Conservation (phyloP, 2,329 filamentous ascomycete genomes). For the Penicillium sp. region DNA sequence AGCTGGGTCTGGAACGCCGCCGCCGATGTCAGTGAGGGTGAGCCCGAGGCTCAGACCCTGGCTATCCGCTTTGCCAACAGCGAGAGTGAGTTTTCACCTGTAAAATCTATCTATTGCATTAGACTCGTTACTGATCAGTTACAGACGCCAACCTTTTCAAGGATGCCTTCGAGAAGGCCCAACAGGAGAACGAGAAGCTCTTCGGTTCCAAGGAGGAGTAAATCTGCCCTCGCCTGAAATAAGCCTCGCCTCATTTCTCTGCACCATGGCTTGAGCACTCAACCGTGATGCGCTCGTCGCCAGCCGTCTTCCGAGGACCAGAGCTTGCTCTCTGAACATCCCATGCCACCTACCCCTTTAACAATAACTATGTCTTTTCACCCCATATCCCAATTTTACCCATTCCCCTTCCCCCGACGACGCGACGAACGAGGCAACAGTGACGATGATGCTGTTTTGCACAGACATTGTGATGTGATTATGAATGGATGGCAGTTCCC, state of each 20-base stretch:
- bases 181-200: constrained; percentile 88
- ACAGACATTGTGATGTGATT: constrained; percentile 25
- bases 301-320: constrained; percentile 12
- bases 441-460: constrained; percentile 27
- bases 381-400: constrained; percentile 8
- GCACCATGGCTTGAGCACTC: constrained; percentile 2
- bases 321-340: constrained; percentile 12
- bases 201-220: constrained; percentile 55
- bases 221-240: constrained; percentile 8
- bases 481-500: constrained; percentile 19
- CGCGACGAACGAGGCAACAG: constrained; percentile 26
- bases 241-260: constrained; percentile 1
- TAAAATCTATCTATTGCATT: background rate
- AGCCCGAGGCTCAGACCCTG: constrained; percentile 91
- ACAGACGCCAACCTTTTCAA: constrained; percentile 95
- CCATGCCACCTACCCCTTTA: constrained; percentile 8
- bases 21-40: constrained; percentile 95
- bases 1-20: constrained; percentile 99
- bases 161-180: constrained; percentile 93
- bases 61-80: constrained; percentile 97
- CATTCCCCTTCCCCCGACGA: constrained; percentile 17
- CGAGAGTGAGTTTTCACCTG: constrained; percentile 65
- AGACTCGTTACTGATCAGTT: constrained; percentile 13
- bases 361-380: constrained; percentile 6
- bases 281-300: constrained; percentile 8